Base-by-base conservation (phyloP, 805 yeast genomes). In the Lachancea nothofagi region DNA sequence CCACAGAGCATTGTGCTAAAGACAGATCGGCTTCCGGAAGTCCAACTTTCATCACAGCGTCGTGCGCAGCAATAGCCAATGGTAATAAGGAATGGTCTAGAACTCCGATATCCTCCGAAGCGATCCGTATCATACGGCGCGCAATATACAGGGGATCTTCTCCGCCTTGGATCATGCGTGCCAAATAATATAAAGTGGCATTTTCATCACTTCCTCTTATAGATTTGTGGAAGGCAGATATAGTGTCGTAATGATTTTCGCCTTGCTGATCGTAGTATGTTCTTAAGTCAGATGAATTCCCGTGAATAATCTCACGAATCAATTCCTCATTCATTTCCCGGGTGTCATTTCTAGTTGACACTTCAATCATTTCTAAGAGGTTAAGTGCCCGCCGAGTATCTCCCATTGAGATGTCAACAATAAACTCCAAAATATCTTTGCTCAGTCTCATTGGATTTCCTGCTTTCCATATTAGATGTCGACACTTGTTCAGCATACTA, bases 221-320 rank as follows among this genome's bases (percentile, higher is more conserved):
- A 0, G 95, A 76, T 55, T 93, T 93, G 64, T 93, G 99, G 49
- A 93, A 83, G 1, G 98, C 98, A 10, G 95, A 84, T 5, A 93
- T 93, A 1, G 95, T 77, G 58, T 93, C 99, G 60, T 93, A 93
- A 59, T 93, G 98, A 4, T 78, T 77, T 51, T 93, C 98, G 1
- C 97, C 97, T 24, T 77, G 79, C 33, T 85, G 70, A 59, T 93
- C 97, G 56, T 90, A 89, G 33, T 58, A 58, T 1, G 60, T 55
- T 21, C 46, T 53, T 4, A 57, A 39, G 9, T 50, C 48, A 5
- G 49, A 80, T 36, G 72, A 73, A 1, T 80, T 71, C 55, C 77
- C 62, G 55, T 69, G 50, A 54, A 77, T 47, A 36, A 74, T 49
- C 46, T 59, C 40, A 30, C 73, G 67, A 28, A 80, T 49, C 10